Base-by-base conservation (phyloP, 768 basidiomycete genomes). In the Trametes meyenii region DNA sequence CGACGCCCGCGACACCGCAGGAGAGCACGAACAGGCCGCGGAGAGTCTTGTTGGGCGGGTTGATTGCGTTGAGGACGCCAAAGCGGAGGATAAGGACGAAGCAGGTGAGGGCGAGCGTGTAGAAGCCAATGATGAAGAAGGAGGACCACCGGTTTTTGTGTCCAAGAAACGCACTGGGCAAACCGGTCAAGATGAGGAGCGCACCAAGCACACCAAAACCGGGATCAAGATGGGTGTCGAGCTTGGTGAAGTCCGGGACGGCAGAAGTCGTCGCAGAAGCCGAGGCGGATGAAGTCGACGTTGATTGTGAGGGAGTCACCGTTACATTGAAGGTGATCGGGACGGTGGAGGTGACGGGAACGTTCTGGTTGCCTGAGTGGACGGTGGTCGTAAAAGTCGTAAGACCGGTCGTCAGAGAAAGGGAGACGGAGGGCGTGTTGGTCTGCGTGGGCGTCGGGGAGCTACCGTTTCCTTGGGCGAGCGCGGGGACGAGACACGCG, bases 61-160 rank as follows among this genome's bases (percentile, higher is more conserved):
- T 89, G 63, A 96, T 77, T 49, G 91, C 85, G n/a, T 86, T 84
- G 42, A 94, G 74, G 63, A 98, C 88, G 49, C 96, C 96, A 71
- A 89, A 94, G 69, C 87, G 88, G 75, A 92, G 80, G 67, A 98
- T 92, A 68, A 98, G 84, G 65, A 93, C 88, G 69, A 92, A 79
- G 71, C 93, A 93, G 69, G 90, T 85, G 65, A 97, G 84, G 23
- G 94, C 84, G 46, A 95, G 80, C 46, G 91, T 85, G 76, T 97
- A 98, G 75, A 94, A 94, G 43, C 94, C 92, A 63, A 92, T 89
- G 68, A 98, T 81, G 76, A 97, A 96, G 79, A 96, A 90, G 13
- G 94, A 95, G 19, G 92, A 91, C 94, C 96, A 96, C 82, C 94
- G 79, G 73, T 97, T 96, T 81, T 96, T 96, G 77, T 95, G 94